Evolutionary conservation across 1,284 basidiomycete genomes (phyloP), one percentile per base, ranked within the genome.

Genomic region (Xerocomus minutiporus): DNA sequence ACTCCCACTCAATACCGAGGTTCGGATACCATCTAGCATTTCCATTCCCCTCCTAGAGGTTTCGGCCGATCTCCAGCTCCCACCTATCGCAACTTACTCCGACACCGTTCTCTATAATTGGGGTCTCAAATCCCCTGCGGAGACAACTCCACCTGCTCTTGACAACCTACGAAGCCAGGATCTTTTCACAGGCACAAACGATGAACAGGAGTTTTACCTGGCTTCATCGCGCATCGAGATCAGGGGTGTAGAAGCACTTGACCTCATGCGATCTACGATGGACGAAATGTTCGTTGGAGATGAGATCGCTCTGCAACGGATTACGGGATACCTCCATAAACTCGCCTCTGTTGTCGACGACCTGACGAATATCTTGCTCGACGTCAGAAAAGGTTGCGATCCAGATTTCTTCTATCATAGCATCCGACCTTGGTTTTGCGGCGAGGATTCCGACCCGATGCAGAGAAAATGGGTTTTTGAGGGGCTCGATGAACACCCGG

Each of bases 61-160:
- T 25, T 91, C 84, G 20, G 71, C 77, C 0, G 75, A 88, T 47
- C 81, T 98, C 13, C 88, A 89, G 55, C 73, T 98, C 1, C 94
- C 96, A 0, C 94, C 95, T 0, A 78, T 97, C 40, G 77, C 96
- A 44, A 97, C 94, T 2, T 98, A 97, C 65, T 90, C 94, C 11
- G 94, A 96, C 67, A 89, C 88, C 29, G 94, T 97, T 2, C 78
- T 98, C 7, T 98, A 94, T 75, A 97, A 97, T 66, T 97, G 92
- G 91, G 69, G 73, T 8, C 74, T 81, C 68, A 74, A n/a, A 51
- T 53, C 49, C 59, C 54, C 55, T 48, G 52, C 48, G 8, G 48
- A 59, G 3, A 51, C 46, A n/a, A 50, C 12, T 6, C 54, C 54
- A 20, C 65, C 54, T 38, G 62, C 81, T 55, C 68, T 78, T 35